Conservation (phyloP, 23 red algal species). For the Chondrus crispus region DNA sequence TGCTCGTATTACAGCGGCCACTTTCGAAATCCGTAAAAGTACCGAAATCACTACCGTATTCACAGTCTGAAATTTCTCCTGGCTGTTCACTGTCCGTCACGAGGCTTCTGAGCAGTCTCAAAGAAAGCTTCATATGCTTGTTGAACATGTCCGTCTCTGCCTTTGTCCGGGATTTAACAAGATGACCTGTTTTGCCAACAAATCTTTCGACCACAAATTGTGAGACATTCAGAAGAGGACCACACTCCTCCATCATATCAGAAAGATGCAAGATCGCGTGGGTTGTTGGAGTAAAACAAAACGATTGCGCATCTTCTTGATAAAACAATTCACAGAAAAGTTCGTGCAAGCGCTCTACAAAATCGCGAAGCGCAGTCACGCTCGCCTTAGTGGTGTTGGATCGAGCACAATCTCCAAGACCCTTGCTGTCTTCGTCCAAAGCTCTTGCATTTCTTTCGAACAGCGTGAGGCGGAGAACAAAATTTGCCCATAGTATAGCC, state of each 20-base stretch:
- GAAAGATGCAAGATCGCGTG: constrained; percentile 5
- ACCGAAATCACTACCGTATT: no score
- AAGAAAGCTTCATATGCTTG: not conserved
- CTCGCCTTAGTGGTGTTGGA: not conserved
- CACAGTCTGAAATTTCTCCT: no score
- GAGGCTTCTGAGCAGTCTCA: no score
- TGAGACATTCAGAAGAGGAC: not conserved
- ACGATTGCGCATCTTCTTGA: not conserved
- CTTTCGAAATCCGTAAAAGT: no score
- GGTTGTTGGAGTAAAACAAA: not conserved
- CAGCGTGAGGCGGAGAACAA: not conserved
- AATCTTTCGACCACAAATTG: not conserved
- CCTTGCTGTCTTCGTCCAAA: not conserved
- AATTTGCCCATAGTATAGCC: not conserved
- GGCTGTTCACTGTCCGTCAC: no score
- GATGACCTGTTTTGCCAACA: not conserved
- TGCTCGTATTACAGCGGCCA: no score
- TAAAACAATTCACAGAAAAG: not conserved
- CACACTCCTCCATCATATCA: not conserved
- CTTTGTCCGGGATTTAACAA: not conserved
- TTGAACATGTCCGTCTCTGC: not conserved
- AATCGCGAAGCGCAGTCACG: not conserved
- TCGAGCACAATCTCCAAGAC: not conserved
- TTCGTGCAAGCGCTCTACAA: not conserved
- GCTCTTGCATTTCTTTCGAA: not conserved